Conservation (phyloP, 2,329 filamentous ascomycete species). For the Colletotrichum liaoningense region DNA sequence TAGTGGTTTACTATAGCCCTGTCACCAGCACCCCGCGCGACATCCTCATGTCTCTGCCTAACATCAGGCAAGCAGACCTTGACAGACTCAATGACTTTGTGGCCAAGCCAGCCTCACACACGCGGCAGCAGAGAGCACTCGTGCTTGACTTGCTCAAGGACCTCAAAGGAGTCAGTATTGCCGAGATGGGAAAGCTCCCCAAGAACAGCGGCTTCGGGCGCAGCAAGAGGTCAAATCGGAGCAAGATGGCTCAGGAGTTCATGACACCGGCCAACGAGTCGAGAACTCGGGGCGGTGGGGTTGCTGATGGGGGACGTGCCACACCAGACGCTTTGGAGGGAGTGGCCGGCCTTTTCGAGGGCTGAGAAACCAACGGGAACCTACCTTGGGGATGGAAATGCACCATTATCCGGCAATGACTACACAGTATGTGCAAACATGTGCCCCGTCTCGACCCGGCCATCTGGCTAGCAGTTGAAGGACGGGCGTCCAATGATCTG, state of each 20-base stretch:
- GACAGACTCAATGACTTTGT: constrained; percentile 72
- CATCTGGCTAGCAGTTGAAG: not conserved
- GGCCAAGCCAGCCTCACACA: constrained; percentile 66
- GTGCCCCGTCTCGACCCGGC: not conserved
- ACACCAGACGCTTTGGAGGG: constrained; percentile 66
- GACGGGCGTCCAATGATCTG: not conserved
- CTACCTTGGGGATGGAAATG: not conserved
- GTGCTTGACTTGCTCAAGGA: constrained; percentile 88
- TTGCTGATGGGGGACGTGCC: constrained; percentile 44
- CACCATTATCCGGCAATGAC: not conserved
- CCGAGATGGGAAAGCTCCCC: constrained; percentile 88
- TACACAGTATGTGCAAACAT: not conserved
- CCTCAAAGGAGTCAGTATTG: constrained; percentile 89
- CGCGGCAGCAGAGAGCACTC: constrained; percentile 82
- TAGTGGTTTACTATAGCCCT: constrained; percentile 80
- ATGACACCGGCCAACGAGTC: constrained; percentile 60
- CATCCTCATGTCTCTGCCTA: constrained; percentile 84
- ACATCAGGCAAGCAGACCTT: constrained; percentile 77
- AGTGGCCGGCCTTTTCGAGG: constrained; percentile 63
- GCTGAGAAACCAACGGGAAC: constrained; percentile 36
- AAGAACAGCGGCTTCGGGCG: constrained; percentile 59
- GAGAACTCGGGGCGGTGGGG: constrained; percentile 41
- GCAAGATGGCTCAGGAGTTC: constrained; percentile 74
- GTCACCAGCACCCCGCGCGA: constrained; percentile 77
- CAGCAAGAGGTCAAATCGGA: constrained; percentile 59